Evolutionary conservation across 805 yeast species (phyloP), one percentile per base, ranked within the genome.

Genomic region (Zygosaccharomyces bisporus): DNA sequence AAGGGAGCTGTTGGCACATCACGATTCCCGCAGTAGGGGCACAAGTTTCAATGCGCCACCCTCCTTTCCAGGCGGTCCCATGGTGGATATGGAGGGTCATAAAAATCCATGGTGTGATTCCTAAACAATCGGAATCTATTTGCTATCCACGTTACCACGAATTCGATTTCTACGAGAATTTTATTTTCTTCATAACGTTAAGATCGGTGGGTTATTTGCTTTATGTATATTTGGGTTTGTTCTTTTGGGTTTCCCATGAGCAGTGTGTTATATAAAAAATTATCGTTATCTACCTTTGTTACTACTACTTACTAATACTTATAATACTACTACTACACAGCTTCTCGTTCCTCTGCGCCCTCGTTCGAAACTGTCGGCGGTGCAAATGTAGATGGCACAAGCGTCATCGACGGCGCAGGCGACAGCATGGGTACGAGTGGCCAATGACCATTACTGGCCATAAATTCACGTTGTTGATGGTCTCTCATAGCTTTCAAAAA

Each of bases 401-500:
- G 31, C 4, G 31, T 13, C 31, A 27, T 39, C 7, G 43, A 46
- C 7, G 41, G 38, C 10, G 27, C 41, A 8, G 49, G 31, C 13
- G 47, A 40, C 35, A 43, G 10, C 32, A 41, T 24, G 20, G 54
- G 41, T 27, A 41, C 16, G 29, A 44, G 25, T 19, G 50, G 20
- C 45, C 44, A 35, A 35, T 32, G 19, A 32, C 39, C 18, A 30
- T 36, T 34, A 30, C 40, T 36, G 21, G 39, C 41, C 43, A 43
- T 10, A 32, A 39, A 47, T 27, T 27, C 31, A 12, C 31, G 31
- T n/a, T 27, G 29, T 10, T 34, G 41, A 10, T 58, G 62, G 7
- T 51, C 53, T 34, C 57, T 44, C 44, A 58, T 41, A 17, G 60
- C 63, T 36, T 50, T 53, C 43, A 60, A 40, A 42, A 57, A 61